phyloP scores from a whole-genome alignment of 2,329 filamentous ascomycete genomes.

The Pseudopithomyces maydicus region DNA sequence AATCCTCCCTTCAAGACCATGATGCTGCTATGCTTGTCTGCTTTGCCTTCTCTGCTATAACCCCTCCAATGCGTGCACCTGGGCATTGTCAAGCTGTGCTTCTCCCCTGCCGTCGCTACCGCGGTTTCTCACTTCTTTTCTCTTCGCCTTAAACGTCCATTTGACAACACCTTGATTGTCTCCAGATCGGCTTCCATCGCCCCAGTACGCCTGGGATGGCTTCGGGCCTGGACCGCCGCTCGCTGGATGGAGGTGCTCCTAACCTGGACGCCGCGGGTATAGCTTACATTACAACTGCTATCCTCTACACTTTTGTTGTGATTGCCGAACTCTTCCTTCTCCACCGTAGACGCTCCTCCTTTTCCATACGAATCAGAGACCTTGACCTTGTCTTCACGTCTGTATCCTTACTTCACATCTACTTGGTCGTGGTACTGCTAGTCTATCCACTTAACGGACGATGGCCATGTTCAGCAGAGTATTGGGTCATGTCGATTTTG shows the following conservation, averaged over 20 bases:
- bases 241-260: slow-evolving; percentile 34
- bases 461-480: slow-evolving; percentile 44
- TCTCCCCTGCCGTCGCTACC: slow-evolving; percentile 25
- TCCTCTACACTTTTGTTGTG: slow-evolving; percentile 41
- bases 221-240: slow-evolving; percentile 30
- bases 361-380: slow-evolving; percentile 40
- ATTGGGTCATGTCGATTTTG: slow-evolving; percentile 47
- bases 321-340: slow-evolving; percentile 36
- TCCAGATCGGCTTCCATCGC: slow-evolving; percentile 15
- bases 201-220: slow-evolving; percentile 38
- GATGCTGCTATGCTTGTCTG: slow-evolving; percentile 33
- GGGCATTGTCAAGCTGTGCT: slow-evolving; percentile 24
- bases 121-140: slow-evolving; percentile 29
- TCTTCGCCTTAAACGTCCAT: slow-evolving; percentile 30
- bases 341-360: slow-evolving; percentile 32
- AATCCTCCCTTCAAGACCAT: slow-evolving; percentile 37
- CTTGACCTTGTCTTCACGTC: slow-evolving; percentile 41
- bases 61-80: slow-evolving; percentile 26
- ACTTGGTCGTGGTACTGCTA: slow-evolving; percentile 41
- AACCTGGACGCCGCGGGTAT: slow-evolving; percentile 41
- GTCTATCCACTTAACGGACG: slow-evolving; percentile 44
- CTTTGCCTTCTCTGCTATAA: slow-evolving; percentile 22
- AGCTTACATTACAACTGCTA: slow-evolving; percentile 36
- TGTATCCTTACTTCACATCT: slow-evolving; percentile 42
- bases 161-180: slow-evolving; percentile 18